A percentile compares a stretch with the other conserved stretches of the same genome.
Conservation (phyloP, 2,329 filamentous ascomycete genomes). For the Stagonosporopsis cucurbitacearum region DNA sequence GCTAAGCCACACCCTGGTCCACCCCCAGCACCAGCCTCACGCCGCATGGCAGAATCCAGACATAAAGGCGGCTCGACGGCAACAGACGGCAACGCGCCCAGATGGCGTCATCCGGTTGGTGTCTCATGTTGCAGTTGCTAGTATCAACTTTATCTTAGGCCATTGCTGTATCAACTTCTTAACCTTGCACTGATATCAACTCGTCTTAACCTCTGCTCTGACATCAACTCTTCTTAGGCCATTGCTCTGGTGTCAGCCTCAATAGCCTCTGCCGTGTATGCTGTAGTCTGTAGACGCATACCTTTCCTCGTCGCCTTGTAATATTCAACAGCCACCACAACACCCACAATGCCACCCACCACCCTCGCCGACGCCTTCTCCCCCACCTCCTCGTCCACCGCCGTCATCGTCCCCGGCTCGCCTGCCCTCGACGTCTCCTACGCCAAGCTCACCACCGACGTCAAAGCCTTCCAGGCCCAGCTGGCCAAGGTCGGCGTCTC, state of each 20-base stretch:
- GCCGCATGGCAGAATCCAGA: conserved; percentile 7
- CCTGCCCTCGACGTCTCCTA: conserved; percentile 73
- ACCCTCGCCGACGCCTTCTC: conserved; percentile 67
- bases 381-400: conserved; percentile 59
- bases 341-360: conserved; percentile 57
- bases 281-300: conserved; percentile 6
- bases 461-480: conserved; percentile 75
- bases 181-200: too few species aligned
- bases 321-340: conserved; percentile 30
- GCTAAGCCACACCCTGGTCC: conserved; percentile 11
- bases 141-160: background rate
- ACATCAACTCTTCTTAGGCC: too few species aligned
- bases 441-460: conserved; percentile 68
- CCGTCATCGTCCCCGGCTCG: conserved; percentile 76
- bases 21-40: background rate
- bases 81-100: conserved; percentile 9
- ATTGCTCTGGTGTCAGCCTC: too few species aligned
- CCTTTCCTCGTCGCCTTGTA: conserved; percentile 5
- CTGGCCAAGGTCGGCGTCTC: conserved; percentile 77
- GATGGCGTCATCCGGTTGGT: conserved; percentile 20
- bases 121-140: too few species aligned
- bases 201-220: too few species aligned
- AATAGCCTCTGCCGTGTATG: too few species aligned
- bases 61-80: conserved; percentile 9
- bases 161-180: too few species aligned